phyloP scores from a whole-genome alignment of 306 rosid genomes.

The Leucaena leucocephala region DNA sequence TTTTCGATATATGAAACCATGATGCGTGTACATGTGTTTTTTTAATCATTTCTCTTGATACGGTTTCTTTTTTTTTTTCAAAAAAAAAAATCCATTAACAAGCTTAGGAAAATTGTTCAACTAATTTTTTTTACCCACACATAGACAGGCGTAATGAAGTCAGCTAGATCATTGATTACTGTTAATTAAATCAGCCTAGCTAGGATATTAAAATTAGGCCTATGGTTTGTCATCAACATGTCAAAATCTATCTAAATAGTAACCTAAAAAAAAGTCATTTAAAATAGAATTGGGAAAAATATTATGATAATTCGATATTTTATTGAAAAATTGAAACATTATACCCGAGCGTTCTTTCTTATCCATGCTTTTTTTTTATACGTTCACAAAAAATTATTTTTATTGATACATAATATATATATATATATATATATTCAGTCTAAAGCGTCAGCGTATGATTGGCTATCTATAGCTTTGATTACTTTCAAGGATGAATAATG shows the following conservation, averaged over 20 bases:
- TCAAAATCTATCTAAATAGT: neutral
- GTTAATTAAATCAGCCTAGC: neutral
- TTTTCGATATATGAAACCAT: neutral
- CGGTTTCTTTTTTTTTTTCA: neutral
- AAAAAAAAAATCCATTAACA: neutral
- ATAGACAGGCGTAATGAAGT: neutral
- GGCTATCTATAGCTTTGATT: neutral
- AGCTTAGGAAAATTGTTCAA: neutral
- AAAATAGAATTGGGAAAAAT: neutral
- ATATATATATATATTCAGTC: neutral
- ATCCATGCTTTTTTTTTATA: too few species aligned
- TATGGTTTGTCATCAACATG: neutral
- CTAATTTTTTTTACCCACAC: neutral
- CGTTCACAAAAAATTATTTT: neutral
- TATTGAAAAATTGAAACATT: neutral
- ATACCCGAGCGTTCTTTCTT: neutral
- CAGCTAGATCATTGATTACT: neutral
- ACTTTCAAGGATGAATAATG: neutral
- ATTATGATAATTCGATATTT: neutral
- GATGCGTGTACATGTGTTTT: neutral
- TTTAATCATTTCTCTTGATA: neutral
- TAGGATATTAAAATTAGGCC: neutral
- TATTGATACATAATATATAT: neutral
- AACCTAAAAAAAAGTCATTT: neutral
- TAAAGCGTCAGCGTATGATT: neutral